Evolutionary conservation across 2,329 filamentous ascomycete genomes (phyloP), one percentile per base, ranked within the genome.

Genomic region (Pezicula neosporulosa): DNA sequence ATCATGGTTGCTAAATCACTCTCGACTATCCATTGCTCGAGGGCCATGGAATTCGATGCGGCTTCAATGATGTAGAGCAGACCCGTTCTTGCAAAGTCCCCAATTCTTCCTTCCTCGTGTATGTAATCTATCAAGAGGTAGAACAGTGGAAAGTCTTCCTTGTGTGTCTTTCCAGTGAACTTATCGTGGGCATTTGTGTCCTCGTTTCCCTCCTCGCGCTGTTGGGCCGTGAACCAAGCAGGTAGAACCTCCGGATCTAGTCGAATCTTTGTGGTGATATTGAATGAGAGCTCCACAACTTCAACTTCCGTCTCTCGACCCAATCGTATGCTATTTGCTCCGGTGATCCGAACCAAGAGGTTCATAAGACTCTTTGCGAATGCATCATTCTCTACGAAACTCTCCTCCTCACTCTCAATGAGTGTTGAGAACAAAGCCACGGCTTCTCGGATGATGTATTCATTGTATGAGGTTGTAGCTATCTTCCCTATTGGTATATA

Each of bases 21-120:
- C 66, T 96, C 92, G 44, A 97, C 90, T 57, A 99, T 89, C 94
- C 94, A 99, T 63, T 90, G 89, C 72, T 99, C 94, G 53, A 99
- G 70, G 1, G 85, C 81, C 18, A 85, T 81, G 1, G 91, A 96
- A 59, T 84, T 87, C 0, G 90, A 93, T 0, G 93, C 90, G 1
- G 90, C 89, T 71, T 97, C 93, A 60, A 97, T 96, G 53, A 99
- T 89, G 70, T 99, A 99, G 7, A 99, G 78, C 55, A 99, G 70
- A 0, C 94, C 94, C 0, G 94, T 99, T 51, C 94, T 80, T 2
- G 94, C 93, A 75, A 99, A 99, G 69, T 99, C 94, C 12, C 94
- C 94, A 16, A 95, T 88, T 50, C 93, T 86, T 39, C 94, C 94
- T 66, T 97, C 93, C 59, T 96, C 88, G 65, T 99, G 93, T 48